Percentiles rank a stretch among this genome's conserved stretches.
These are phyloP conservation scores for Spergularia azorica DNA, from an alignment of 179 eudicot species.

Conservation along the genomic window DNA sequence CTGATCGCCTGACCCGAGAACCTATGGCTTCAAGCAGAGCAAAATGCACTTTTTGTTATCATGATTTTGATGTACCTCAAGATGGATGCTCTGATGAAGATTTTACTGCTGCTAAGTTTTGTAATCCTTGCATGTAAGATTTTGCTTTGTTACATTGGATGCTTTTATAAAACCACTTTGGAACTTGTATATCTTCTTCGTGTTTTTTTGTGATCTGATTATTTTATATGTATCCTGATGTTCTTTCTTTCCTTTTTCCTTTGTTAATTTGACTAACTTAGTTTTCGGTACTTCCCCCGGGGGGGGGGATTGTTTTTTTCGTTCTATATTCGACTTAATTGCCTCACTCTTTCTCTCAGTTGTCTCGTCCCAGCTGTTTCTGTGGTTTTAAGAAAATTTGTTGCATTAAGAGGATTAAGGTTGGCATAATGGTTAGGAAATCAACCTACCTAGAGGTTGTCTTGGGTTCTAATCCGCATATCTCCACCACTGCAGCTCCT, in stretches of 20 bases:
- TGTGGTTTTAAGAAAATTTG: too few relatives aligned
- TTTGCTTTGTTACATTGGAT: conserved; percentile 7
- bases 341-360: background rate
- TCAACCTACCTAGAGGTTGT: too few relatives aligned
- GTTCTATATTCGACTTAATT: too few relatives aligned
- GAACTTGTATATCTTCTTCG: conserved; percentile 8
- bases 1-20: conserved; percentile 8
- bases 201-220: background rate
- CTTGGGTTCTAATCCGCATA: too few relatives aligned
- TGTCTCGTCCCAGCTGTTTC: background rate
- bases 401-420: too few relatives aligned
- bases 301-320: background rate
- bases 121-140: conserved; percentile 35
- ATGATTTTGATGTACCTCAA: background rate
- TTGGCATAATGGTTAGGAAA: too few relatives aligned
- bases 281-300: background rate
- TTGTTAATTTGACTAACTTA: conserved; percentile 2
- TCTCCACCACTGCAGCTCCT: too few relatives aligned
- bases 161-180: conserved; percentile 2
- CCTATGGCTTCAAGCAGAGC: conserved; percentile 25
- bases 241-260: background rate
- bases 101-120: conserved; percentile 20
- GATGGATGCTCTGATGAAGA: conserved; percentile 3
- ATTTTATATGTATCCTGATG: background rate
- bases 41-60: conserved; percentile 22